phyloP scores from a whole-genome alignment of 441 rosid genomes.

The Jatropha podagrica region DNA sequence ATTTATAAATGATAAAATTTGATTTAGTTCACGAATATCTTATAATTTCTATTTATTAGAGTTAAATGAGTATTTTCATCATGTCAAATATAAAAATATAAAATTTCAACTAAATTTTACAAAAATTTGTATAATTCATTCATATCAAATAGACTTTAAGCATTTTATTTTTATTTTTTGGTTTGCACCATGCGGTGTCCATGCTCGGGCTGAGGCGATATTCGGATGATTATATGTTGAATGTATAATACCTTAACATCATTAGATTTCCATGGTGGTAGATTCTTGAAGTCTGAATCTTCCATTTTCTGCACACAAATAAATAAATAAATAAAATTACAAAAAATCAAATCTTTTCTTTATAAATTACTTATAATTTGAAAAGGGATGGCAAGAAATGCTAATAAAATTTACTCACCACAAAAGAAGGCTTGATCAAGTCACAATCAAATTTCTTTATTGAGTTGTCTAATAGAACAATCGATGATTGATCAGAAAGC shows the following conservation, averaged over 20 bases:
- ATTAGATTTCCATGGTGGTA: conserved; percentile 82
- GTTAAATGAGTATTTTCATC: too few species aligned
- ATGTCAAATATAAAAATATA: too few species aligned
- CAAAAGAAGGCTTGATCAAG: conserved; percentile 34
- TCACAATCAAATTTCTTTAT: conserved; percentile 44
- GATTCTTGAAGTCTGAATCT: conserved; percentile 58
- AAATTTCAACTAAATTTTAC: too few species aligned
- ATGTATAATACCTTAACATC: conserved; percentile 65
- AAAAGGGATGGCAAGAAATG: not conserved
- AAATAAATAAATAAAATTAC: too few species aligned
- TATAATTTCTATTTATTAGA: too few species aligned
- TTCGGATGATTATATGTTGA: not conserved
- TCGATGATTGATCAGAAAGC: conserved; percentile 45
- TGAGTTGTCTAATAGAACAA: conserved; percentile 52
- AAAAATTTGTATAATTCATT: too few species aligned
- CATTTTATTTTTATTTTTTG: too few species aligned
- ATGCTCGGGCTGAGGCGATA: too few species aligned
- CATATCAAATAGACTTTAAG: too few species aligned
- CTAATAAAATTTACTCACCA: conserved; percentile 38
- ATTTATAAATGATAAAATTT: not conserved
- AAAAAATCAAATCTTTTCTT: too few species aligned
- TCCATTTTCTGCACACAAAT: conserved; percentile 46
- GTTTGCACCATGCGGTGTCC: too few species aligned
- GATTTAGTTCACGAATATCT: too few species aligned
- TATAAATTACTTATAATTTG: not conserved